Evolutionary conservation across 352 stramenopile species (phyloP), one percentile per base, ranked within the genome.

Genomic region (Pythium brassicae): DNA sequence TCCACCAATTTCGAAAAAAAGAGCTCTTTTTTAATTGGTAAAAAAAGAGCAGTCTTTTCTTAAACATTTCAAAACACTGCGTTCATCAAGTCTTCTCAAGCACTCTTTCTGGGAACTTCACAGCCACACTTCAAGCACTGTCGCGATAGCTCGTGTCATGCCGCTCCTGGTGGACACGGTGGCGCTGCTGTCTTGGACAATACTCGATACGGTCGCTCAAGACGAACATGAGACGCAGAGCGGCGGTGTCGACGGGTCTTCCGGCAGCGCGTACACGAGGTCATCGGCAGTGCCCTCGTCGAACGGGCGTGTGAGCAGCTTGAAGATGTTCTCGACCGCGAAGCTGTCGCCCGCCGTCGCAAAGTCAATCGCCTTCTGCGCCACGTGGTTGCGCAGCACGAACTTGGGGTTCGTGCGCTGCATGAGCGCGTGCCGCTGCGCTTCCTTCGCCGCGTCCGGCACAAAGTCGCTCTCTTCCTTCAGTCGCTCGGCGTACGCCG

Each of bases 311-410:
- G 66, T 84, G 32, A 94, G 34, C 17, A 94, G 52, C n/a, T 86
- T 45, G 25, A 93, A 71, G 55, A 94, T 86, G 49, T 84, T 76
- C 34, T 78, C 62, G 20, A 96, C 81, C 19, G 63, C 52, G 10
- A 76, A 62, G 54, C 82, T 87, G 46, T 96, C 74, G 5, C 86
- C 82, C 25, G 74, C 69, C 19, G 82, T 63, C 1, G 89, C 90
- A 23, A 74, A 74, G 20, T 95, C 82, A 23, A 97, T 97, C 12
- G 85, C 86, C 43, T 72, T 74, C 68, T 97, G 90, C 34, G 80
- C 85, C n/a, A 95, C 81, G 51, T 95, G 87, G 66, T 97, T 97
- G 42, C 89, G 85, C 23, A 96, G 62, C 9, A 96, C 76, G 55
- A 88, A 96, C 55, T 86, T 65, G 1, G 89, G 87, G 55, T 97